phyloP scores from a whole-genome alignment of 1,284 basidiomycete species.

The Athelia psychrophila region DNA sequence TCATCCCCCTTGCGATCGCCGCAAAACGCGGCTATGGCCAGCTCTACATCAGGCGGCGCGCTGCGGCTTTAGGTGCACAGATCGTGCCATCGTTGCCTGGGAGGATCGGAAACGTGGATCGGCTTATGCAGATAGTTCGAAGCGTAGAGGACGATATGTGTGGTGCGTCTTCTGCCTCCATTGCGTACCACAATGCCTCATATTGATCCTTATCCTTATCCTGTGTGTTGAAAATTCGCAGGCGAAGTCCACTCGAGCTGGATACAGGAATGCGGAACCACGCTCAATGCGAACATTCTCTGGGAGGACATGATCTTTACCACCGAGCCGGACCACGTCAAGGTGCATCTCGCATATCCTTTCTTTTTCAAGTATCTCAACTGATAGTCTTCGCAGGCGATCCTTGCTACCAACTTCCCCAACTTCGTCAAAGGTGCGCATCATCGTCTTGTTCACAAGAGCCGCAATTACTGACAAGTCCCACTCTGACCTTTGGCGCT shows the following conservation, averaged over 20 bases:
- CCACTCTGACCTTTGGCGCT: too few relatives aligned
- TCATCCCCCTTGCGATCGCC: neutral
- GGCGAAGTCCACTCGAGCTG: constrained; percentile 11
- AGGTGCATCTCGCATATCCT: constrained; percentile 2
- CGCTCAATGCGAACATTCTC: constrained; percentile 21
- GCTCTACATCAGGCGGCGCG: constrained; percentile 1
- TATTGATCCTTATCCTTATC: too few relatives aligned
- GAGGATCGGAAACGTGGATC: constrained; percentile 26
- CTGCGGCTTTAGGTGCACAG: constrained; percentile 19
- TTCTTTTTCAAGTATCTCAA: neutral
- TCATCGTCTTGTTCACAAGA: neutral
- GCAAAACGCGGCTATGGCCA: neutral
- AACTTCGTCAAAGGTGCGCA: constrained; percentile 17
- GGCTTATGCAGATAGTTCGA: constrained; percentile 17
- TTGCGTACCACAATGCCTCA: neutral
- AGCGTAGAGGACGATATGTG: neutral
- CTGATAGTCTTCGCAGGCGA: too few relatives aligned
- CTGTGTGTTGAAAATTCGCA: too few relatives aligned
- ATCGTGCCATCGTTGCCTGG: constrained; percentile 11
- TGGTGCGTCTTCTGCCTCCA: neutral
- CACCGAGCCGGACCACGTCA: constrained; percentile 26
- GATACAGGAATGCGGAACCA: constrained; percentile 17
- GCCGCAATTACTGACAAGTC: neutral
- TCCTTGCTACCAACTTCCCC: constrained; percentile 17
- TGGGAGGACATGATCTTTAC: constrained; percentile 31